phyloP scores from a whole-genome alignment of 306 rosid genomes.

The Castanea sativa region DNA sequence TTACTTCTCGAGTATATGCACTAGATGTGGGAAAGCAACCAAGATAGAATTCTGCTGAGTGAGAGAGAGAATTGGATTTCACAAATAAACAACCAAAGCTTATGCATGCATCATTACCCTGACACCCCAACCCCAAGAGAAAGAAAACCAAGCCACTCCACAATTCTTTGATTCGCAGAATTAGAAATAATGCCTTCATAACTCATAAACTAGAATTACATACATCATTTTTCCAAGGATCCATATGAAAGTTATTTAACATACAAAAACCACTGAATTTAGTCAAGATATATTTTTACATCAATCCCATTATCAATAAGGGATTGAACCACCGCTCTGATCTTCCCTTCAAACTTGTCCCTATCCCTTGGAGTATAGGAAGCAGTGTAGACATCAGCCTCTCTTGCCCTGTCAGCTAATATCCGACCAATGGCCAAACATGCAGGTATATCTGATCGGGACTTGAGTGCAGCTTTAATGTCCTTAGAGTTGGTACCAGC shows the following conservation, averaged over 20 bases:
- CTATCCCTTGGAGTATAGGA: conserved; percentile 84
- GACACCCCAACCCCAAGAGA: not conserved
- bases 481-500: conserved; percentile 98
- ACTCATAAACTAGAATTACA: not conserved
- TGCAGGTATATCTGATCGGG: conserved; percentile 90
- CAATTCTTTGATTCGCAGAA: not conserved
- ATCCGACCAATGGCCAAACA: conserved; percentile 80
- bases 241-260: not conserved
- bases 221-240: not conserved
- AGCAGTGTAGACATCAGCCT: conserved; percentile 88
- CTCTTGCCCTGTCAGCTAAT: conserved; percentile 85
- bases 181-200: not conserved
- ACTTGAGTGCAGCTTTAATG: conserved; percentile 77
- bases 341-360: conserved; percentile 95
- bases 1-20: too few relatives aligned
- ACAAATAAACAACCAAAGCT: too few relatives aligned
- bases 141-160: not conserved
- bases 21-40: too few relatives aligned
- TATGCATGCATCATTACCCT: too few relatives aligned
- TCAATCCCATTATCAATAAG: conserved; percentile 93
- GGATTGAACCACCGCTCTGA: conserved; percentile 94
- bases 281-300: conserved; percentile 81
- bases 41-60: too few relatives aligned
- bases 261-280: conserved; percentile 6
- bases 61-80: too few relatives aligned